Percentiles rank a stretch among this genome's conserved stretches.
Evolutionary conservation across 2,329 filamentous ascomycete genomes (phyloP).

Genomic region (Fusarium sororula): DNA sequence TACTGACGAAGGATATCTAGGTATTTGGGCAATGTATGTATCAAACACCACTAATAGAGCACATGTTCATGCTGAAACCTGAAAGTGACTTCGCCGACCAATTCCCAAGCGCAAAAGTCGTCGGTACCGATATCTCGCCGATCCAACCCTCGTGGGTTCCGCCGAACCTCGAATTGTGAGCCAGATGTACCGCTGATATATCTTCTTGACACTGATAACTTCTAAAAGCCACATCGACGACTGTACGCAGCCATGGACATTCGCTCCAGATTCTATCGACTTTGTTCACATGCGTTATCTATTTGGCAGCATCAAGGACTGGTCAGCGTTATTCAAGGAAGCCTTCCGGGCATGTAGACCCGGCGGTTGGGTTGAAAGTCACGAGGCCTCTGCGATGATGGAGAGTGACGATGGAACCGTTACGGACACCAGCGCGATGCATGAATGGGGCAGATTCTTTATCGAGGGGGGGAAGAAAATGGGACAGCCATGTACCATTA

Average conservation of each 20-base stretch:
- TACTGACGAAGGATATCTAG: background rate
- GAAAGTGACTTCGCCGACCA: slow-evolving; percentile 59
- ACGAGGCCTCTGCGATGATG: slow-evolving; percentile 38
- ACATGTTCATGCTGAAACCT: background rate
- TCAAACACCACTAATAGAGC: background rate
- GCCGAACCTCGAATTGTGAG: slow-evolving; percentile 18
- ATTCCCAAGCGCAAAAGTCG: slow-evolving; percentile 54
- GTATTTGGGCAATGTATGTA: slow-evolving; percentile 14
- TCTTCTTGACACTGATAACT: accelerated
- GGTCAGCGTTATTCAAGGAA: slow-evolving; percentile 60
- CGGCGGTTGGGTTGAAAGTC: slow-evolving; percentile 55
- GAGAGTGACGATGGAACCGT: slow-evolving; percentile 44
- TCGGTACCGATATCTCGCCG: slow-evolving; percentile 65
- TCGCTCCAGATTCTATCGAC: slow-evolving; percentile 55
- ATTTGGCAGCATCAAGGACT: slow-evolving; percentile 64
- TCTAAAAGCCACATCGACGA: slow-evolving; percentile 34
- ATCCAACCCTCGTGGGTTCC: slow-evolving; percentile 52
- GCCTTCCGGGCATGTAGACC: slow-evolving; percentile 62
- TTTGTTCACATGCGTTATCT: slow-evolving; percentile 68
- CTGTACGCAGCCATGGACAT: slow-evolving; percentile 44
- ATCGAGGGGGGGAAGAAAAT: slow-evolving; percentile 38
- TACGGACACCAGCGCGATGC: slow-evolving; percentile 34
- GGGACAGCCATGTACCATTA: background rate
- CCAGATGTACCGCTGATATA: accelerated
- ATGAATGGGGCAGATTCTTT: slow-evolving; percentile 40